Evolutionary conservation across 208 protist genomes (phyloP).

Genomic region (Leishmania turanica): DNA sequence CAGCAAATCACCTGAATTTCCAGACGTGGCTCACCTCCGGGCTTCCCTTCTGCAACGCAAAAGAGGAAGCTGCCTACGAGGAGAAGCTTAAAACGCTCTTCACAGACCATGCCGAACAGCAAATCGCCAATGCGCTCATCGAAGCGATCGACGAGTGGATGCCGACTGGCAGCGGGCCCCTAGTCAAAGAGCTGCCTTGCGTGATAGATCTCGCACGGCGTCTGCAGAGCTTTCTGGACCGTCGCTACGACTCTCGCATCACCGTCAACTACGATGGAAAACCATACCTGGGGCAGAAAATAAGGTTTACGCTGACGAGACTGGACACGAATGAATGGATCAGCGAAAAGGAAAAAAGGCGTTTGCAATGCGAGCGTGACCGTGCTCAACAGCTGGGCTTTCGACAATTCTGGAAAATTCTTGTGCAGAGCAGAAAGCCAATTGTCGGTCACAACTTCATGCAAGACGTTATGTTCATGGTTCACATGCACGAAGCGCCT

Average conservation of each 20-base stretch:
- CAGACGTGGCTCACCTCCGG: conserved; percentile 60
- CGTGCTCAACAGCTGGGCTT: conserved; percentile 41
- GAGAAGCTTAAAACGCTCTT: background rate
- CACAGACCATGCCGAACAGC: background rate
- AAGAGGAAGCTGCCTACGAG: conserved; percentile 33
- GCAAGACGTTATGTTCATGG: conserved; percentile 86
- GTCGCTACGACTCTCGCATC: conserved; percentile 9
- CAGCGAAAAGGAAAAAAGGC: background rate
- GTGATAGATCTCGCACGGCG: conserved; percentile 5
- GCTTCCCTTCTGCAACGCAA: conserved; percentile 46
- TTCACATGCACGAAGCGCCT: conserved; percentile 66
- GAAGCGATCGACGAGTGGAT: conserved; percentile 9
- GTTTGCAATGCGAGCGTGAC: conserved; percentile 12
- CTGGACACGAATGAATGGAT: conserved; percentile 11
- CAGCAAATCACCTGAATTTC: conserved; percentile 59
- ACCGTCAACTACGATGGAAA: conserved; percentile 16
- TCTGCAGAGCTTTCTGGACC: conserved; percentile 3
- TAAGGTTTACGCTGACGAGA: conserved; percentile 29
- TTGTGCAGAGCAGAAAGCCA: conserved; percentile 65
- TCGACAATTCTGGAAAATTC: conserved; percentile 67
- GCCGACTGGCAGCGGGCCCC: background rate
- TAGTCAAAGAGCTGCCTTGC: conserved; percentile 12
- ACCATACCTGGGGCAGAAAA: conserved; percentile 29
- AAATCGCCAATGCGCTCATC: background rate
- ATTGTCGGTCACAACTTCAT: conserved; percentile 85